These are phyloP conservation scores for Petunia axillaris DNA, from an alignment of 257 asterid genomes.

Conservation along the genomic window DNA sequence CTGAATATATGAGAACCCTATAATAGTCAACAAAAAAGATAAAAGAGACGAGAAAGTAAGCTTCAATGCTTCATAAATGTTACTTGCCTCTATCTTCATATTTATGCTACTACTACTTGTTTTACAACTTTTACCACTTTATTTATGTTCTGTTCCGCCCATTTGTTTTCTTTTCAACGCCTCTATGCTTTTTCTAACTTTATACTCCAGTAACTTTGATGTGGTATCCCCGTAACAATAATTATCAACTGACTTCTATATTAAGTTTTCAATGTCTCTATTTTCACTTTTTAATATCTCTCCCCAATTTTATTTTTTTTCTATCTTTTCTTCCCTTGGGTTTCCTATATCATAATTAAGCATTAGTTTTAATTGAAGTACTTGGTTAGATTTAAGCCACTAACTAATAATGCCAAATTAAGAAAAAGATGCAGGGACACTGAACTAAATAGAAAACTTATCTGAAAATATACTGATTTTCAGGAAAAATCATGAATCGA, in stretches of 20 bases:
- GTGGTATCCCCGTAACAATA: background rate
- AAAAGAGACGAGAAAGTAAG: background rate
- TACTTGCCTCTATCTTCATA: background rate
- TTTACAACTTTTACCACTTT: background rate
- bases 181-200: slow-evolving; percentile 17
- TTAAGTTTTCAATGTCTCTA: slow-evolving; percentile 9
- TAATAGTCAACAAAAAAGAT: background rate
- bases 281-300: background rate
- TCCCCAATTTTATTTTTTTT: background rate
- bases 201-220: background rate
- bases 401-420: too few relatives aligned
- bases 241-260: slow-evolving; percentile 15
- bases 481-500: too few relatives aligned
- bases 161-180: slow-evolving; percentile 18
- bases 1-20: too few relatives aligned
- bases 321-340: background rate
- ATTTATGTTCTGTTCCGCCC: background rate
- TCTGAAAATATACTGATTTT: too few relatives aligned
- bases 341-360: background rate
- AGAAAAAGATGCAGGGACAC: background rate
- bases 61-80: background rate
- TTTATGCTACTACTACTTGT: slow-evolving; percentile 10
- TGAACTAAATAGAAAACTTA: background rate
- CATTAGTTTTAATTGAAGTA: background rate
- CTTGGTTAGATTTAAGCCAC: background rate